These are phyloP conservation scores for Endoconidiophora laricicola DNA, from an alignment of 2,329 filamentous ascomycete species.

Conservation along the genomic window DNA sequence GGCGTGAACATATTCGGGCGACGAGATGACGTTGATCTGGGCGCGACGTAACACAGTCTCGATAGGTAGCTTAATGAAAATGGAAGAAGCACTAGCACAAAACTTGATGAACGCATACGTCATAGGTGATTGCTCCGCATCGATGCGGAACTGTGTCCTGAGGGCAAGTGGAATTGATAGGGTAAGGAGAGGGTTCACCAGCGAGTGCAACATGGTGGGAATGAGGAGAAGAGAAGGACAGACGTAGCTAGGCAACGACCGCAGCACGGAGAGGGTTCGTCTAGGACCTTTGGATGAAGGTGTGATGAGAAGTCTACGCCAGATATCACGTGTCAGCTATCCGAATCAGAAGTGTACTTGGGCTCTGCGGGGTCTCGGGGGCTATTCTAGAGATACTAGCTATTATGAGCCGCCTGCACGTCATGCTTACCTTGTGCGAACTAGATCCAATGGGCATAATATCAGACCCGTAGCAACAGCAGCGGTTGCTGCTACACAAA, in stretches of 20 bases:
- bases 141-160: slow-evolving; percentile 68
- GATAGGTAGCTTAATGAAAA: slow-evolving; percentile 74
- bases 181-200: slow-evolving; percentile 67
- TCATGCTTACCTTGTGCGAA: slow-evolving; percentile 51
- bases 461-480: slow-evolving; percentile 60
- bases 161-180: slow-evolving; percentile 73
- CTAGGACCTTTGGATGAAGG: slow-evolving; percentile 58
- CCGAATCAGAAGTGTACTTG: neutral
- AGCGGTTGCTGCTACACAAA: slow-evolving; percentile 52
- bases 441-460: slow-evolving; percentile 74
- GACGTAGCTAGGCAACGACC: slow-evolving; percentile 59
- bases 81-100: slow-evolving; percentile 58
- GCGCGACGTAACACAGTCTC: slow-evolving; percentile 84
- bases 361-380: too few species aligned
- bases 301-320: slow-evolving; percentile 58
- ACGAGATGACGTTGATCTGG: slow-evolving; percentile 57
- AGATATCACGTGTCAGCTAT: slow-evolving; percentile 18
- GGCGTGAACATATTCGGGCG: slow-evolving; percentile 33
- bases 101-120: slow-evolving; percentile 74
- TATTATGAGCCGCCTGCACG: neutral
- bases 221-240: slow-evolving; percentile 55
- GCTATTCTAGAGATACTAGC: neutral
- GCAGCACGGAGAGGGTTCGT: slow-evolving; percentile 61
- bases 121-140: slow-evolving; percentile 63
- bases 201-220: slow-evolving; percentile 75